Percentiles rank a stretch among this genome's conserved stretches.
Conservation (phyloP, 208 protist genomes). For the Spironucleus salmonicida region DNA sequence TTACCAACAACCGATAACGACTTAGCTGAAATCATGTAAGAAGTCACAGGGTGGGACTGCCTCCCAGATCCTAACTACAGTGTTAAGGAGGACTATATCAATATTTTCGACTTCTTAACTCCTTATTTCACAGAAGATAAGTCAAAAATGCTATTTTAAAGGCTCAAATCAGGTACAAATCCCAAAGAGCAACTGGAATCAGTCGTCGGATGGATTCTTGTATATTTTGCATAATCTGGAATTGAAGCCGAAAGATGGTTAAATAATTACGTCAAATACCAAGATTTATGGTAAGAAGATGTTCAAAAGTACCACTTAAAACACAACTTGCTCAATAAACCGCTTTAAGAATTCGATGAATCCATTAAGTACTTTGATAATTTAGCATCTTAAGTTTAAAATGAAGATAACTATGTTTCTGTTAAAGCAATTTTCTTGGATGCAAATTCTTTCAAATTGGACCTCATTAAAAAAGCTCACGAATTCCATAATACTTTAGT, state of each 20-base stretch:
- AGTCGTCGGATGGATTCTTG: background rate
- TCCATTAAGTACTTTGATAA: background rate
- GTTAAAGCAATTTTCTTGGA: background rate
- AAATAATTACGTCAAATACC: background rate
- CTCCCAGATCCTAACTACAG: background rate
- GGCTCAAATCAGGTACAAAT: background rate
- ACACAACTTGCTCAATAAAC: background rate
- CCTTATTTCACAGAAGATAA: no score
- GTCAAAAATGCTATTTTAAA: no score
- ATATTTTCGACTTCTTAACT: background rate
- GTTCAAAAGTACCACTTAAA: background rate
- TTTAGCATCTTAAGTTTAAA: background rate
- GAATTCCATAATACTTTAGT: background rate
- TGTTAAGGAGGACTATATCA: background rate
- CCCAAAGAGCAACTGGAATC: background rate
- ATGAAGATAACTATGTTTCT: background rate
- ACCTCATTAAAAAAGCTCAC: background rate
- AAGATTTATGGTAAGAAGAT: background rate
- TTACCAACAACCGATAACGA: background rate
- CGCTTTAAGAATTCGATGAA: background rate
- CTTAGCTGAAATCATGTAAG: background rate
- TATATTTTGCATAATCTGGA: background rate
- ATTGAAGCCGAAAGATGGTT: background rate
- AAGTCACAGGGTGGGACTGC: background rate
- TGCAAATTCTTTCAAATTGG: background rate